Conservation (phyloP, 768 basidiomycete genomes). For the Kwoniella dendrophila region DNA sequence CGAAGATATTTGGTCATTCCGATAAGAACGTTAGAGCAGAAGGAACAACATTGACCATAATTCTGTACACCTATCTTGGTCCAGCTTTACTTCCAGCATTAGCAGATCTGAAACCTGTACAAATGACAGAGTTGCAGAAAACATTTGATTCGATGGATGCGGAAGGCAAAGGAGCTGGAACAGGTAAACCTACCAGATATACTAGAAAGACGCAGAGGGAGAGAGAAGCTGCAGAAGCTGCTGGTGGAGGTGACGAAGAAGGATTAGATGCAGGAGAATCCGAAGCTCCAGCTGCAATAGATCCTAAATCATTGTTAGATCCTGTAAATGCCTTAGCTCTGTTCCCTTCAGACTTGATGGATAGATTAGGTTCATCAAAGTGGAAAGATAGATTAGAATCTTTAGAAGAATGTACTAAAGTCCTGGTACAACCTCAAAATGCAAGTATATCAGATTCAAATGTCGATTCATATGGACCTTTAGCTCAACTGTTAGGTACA, state of each 20-base stretch:
- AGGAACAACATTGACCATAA: constrained; percentile 73
- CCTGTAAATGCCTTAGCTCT: constrained; percentile 75
- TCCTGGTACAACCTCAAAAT: constrained; percentile 63
- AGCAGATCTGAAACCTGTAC: constrained; percentile 90
- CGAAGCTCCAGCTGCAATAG: constrained; percentile 64
- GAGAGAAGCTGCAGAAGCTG: constrained; percentile 50
- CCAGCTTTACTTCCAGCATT: constrained; percentile 79
- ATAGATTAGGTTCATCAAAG: constrained; percentile 80
- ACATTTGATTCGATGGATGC: constrained; percentile 80
- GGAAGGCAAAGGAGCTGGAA: constrained; percentile 81
- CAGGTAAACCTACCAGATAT: constrained; percentile 72
- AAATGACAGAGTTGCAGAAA: constrained; percentile 93
- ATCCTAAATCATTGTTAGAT: constrained; percentile 79
- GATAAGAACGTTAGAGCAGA: constrained; percentile 96
- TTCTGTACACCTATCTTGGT: constrained; percentile 84
- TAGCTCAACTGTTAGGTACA: constrained; percentile 73
- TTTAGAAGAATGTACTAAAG: constrained; percentile 74
- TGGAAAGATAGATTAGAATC: constrained; percentile 95
- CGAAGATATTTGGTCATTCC: constrained; percentile 90
- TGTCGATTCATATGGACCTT: constrained; percentile 71
- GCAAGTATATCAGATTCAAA: constrained; percentile 72
- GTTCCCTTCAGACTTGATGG: constrained; percentile 73
- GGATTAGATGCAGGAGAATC: constrained; percentile 58
- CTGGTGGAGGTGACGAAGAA: constrained; percentile 55
- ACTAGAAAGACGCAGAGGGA: constrained; percentile 74